Percentiles rank a stretch among this genome's conserved stretches.
These are phyloP conservation scores for Fusarium floridanum DNA, from an alignment of 2,329 filamentous ascomycete genomes.

Conservation along the genomic window DNA sequence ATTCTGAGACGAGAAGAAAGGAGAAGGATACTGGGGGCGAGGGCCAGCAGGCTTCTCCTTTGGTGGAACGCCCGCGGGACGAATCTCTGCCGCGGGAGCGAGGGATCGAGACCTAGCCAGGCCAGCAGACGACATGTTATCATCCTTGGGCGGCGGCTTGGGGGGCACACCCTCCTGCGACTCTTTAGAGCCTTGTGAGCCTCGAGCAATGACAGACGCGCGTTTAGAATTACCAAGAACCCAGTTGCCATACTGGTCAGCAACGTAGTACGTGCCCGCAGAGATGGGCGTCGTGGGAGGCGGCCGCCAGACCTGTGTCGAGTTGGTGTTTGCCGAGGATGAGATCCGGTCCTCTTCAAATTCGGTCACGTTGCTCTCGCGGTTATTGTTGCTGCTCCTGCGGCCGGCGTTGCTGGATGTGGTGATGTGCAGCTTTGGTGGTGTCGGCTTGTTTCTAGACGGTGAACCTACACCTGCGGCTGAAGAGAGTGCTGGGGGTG, in stretches of 20 bases:
- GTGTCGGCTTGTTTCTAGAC: conserved; percentile 28
- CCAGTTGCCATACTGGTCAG: conserved; percentile 68
- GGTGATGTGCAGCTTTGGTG: conserved; percentile 50
- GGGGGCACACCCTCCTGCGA: conserved; percentile 19
- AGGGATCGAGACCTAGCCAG: conserved; percentile 22
- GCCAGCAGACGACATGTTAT: conserved; percentile 15
- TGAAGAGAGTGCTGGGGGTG: conserved; percentile 14
- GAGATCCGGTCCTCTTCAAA: conserved; percentile 64
- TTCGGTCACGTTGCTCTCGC: conserved; percentile 63
- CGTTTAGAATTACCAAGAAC: conserved; percentile 58
- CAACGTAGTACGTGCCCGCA: conserved; percentile 62
- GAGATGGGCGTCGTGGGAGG: conserved; percentile 61
- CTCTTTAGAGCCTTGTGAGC: conserved; percentile 31
- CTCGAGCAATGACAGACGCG: conserved; percentile 43
- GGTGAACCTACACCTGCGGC: conserved; percentile 27
- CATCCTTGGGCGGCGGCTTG: conserved; percentile 40
- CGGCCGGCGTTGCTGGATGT: conserved; percentile 10
- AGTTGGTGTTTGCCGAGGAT: conserved; percentile 50
- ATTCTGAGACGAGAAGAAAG: conserved; percentile 43
- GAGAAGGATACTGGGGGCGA: conserved; percentile 38
- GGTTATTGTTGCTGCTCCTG: conserved; percentile 33
- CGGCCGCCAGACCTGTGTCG: conserved; percentile 63
- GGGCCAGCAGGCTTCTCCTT: conserved; percentile 34
- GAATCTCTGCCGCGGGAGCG: conserved; percentile 50
- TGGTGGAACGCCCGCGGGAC: conserved; percentile 43